Percentiles rank a stretch among this genome's conserved stretches.
These are phyloP conservation scores for Xerocomellus intermedius DNA, from an alignment of 768 basidiomycete genomes.

Conservation along the genomic window DNA sequence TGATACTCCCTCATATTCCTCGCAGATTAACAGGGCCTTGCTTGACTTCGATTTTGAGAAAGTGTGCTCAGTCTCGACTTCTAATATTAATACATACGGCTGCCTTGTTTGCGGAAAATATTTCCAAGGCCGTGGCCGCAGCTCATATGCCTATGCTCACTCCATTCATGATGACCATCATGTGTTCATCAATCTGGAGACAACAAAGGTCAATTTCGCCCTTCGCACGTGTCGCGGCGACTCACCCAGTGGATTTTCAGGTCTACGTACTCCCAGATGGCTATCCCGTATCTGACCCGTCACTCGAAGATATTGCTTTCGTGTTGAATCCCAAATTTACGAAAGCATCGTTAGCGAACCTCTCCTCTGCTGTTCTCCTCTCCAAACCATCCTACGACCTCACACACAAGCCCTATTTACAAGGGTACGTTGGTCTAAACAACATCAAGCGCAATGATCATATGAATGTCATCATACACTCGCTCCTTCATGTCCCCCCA, in stretches of 20 bases:
- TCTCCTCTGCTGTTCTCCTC: conserved; percentile 59
- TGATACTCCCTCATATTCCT: conserved; percentile 20
- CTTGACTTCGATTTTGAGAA: conserved; percentile 99
- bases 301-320: conserved; percentile 90
- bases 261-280: conserved; percentile 98
- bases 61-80: conserved; percentile 93
- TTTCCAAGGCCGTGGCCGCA: conserved; percentile 94
- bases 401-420: conserved; percentile 73
- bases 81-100: conserved; percentile 96
- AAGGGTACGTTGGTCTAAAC: conserved; percentile 95
- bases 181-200: conserved; percentile 95
- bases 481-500: conserved; percentile 87
- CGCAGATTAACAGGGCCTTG: conserved; percentile 82
- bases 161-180: conserved; percentile 98
- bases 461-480: conserved; percentile 95
- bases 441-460: conserved; percentile 98
- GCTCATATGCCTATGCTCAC: conserved; percentile 93
- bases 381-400: conserved; percentile 85
- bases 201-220: conserved; percentile 62
- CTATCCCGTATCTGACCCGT: conserved; percentile 95
- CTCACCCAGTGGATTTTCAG: conserved; percentile 41
- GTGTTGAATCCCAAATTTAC: conserved; percentile 90
- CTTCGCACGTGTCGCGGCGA: conserved; percentile 16
- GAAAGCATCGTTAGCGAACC: conserved; percentile 46
- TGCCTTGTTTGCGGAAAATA: conserved; percentile 99